Conservation (phyloP, 2,329 filamentous ascomycete genomes). For the Rhexocercosporidium sp. region DNA sequence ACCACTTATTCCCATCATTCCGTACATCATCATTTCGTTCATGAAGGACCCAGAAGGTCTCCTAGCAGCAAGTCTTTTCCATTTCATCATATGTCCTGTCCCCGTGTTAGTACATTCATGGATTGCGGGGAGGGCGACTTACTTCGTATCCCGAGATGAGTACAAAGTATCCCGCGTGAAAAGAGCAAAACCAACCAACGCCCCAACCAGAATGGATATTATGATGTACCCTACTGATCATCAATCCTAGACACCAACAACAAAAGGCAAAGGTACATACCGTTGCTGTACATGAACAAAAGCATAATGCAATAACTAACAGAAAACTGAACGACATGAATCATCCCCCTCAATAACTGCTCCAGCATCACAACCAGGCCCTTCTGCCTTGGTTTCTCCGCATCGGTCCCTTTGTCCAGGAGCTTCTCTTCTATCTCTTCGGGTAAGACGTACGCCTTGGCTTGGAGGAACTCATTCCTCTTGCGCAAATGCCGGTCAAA, state of each 20-base stretch:
- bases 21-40: neutral
- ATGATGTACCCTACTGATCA: constrained; percentile 31
- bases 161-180: constrained; percentile 32
- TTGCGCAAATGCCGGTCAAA: constrained; percentile 30
- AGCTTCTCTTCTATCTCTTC: constrained; percentile 30
- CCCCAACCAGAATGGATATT: constrained; percentile 31
- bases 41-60: neutral
- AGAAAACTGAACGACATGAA: constrained; percentile 33
- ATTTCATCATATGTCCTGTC: constrained; percentile 8
- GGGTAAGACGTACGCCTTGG: constrained; percentile 11
- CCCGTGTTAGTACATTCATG: neutral
- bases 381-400: neutral
- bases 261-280: constrained; percentile 11
- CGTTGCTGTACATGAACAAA: constrained; percentile 37
- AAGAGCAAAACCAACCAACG: constrained; percentile 32
- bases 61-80: constrained; percentile 20
- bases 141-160: constrained; percentile 9
- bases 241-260: neutral
- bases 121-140: neutral
- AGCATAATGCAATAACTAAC: constrained; percentile 24
- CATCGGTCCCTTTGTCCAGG: constrained; percentile 8
- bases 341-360: constrained; percentile 25
- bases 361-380: constrained; percentile 22
- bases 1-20: neutral
- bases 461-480: constrained; percentile 9